Evolutionary conservation across 176 grass and related monocot species (phyloP), one percentile per base, ranked within the genome.

Genomic region (Phragmites australis): DNA sequence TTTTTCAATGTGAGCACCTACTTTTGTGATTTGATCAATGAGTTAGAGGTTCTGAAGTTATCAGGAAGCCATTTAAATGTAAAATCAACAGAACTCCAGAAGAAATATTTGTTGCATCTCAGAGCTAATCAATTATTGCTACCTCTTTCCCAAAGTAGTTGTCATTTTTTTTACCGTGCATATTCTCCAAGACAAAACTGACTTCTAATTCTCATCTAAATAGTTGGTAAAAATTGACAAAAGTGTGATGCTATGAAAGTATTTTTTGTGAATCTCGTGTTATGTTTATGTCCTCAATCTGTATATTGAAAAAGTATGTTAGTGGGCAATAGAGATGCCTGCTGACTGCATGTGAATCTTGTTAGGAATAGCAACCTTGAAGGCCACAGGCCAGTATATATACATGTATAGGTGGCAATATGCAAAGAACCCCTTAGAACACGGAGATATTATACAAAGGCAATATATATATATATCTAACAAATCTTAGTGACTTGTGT

Each of bases 211-310:
- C 47, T 75, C 23, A 52, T 70, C 44, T 23, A 27, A 72, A n/a
- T 60, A 63, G 32, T 27, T 82, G 43, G 23, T 59, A 68, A 65
- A 72, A 61, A 42, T 40, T 42, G 45, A 30, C 49, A 77, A 82
- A 39, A 23, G 32, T 0, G 1, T 72, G 26, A 72, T 72, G 51
- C 47, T 57, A 31, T 41, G 19, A 58, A 57, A 47, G 21, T 4
- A 7, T 23, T 56, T 81, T 71, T 10, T 53, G 8, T 21, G 25
- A 68, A 76, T 61, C 68, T 80, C 18, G 26, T 46, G 34, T 63
- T 55, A 70, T 59, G 46, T 54, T 42, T 68, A 79, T 86, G 30
- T 57, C 54, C 3, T 52, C 4, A 47, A 18, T 71, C 34, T 45
- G 45, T 74, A 54, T 45, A 34, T 42, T 63, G 51, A 40, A 47